A percentile compares a stretch with the other conserved stretches of the same genome.
phyloP scores from a whole-genome alignment of 2,329 filamentous ascomycete species.

The Cyphellophora europaea region DNA sequence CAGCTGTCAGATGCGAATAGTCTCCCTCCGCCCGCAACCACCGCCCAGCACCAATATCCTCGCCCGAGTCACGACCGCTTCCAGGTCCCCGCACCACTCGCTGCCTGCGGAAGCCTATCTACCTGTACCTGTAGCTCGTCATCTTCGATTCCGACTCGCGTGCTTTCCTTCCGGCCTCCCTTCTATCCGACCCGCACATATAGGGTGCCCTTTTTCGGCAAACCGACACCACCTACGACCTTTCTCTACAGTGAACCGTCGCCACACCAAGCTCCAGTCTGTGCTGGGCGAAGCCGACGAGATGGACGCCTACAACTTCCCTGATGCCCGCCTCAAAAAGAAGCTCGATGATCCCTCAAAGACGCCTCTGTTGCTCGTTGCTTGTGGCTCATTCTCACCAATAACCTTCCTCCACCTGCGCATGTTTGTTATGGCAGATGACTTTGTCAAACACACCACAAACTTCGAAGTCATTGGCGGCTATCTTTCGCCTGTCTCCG shows the following conservation, averaged over 20 bases:
- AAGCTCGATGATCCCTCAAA: conserved; percentile 38
- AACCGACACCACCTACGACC: too few species aligned
- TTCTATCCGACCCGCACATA: too few species aligned
- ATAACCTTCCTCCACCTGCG: conserved; percentile 69
- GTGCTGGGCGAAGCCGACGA: conserved; percentile 13
- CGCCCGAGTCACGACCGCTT: too few species aligned
- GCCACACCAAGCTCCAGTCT: conserved; percentile 14
- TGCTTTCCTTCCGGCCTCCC: too few species aligned
- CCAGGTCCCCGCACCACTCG: too few species aligned
- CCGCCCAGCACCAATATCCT: too few species aligned
- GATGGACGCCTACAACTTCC: conserved; percentile 35
- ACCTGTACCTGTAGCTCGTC: too few species aligned
- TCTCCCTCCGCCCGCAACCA: too few species aligned
- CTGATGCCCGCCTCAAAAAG: conserved; percentile 33
- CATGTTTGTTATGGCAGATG: conserved; percentile 81
- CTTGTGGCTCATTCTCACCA: conserved; percentile 58
- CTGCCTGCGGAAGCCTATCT: too few species aligned
- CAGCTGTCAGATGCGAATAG: too few species aligned
- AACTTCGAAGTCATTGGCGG: conserved; percentile 80
- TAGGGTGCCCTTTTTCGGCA: too few species aligned
- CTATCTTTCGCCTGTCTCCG: conserved; percentile 70
- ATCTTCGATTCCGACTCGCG: too few species aligned
- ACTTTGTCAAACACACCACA: conserved; percentile 66
- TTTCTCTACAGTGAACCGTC: conserved; percentile 1
- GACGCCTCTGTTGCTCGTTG: conserved; percentile 37